Evolutionary conservation across 129 eudicot genomes (phyloP).

Genomic region (Artemisia annua): DNA sequence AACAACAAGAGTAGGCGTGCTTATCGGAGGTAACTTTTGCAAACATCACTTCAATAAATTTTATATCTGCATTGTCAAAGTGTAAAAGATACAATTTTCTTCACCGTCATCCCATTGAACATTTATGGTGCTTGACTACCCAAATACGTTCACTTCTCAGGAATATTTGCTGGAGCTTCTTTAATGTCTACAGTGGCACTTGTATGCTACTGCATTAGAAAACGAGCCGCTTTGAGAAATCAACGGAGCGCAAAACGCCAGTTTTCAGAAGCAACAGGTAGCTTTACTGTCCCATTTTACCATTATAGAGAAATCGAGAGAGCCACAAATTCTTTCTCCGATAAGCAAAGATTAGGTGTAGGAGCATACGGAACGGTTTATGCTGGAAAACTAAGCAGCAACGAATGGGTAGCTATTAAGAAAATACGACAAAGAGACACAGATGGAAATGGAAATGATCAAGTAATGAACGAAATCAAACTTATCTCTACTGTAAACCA

Average conservation of each 20-base stretch:
- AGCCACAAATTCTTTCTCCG: slow-evolving; percentile 77
- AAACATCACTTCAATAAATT: neutral
- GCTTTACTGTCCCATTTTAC: slow-evolving; percentile 57
- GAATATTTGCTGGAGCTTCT: slow-evolving; percentile 64
- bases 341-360: slow-evolving; percentile 77
- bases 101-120: neutral
- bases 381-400: slow-evolving; percentile 78
- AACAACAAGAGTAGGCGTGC: slow-evolving; percentile 55
- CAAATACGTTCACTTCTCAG: slow-evolving; percentile 32
- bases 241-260: slow-evolving; percentile 53
- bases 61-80: neutral
- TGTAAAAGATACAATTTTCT: neutral
- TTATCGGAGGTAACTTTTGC: slow-evolving; percentile 59
- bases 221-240: slow-evolving; percentile 46
- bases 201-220: slow-evolving; percentile 50
- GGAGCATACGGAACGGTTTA: slow-evolving; percentile 99
- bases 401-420: slow-evolving; percentile 89
- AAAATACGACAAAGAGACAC: slow-evolving; percentile 64
- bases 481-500: slow-evolving; percentile 94
- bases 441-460: slow-evolving; percentile 67
- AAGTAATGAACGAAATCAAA: slow-evolving; percentile 91
- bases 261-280: slow-evolving; percentile 69
- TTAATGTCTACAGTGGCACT: slow-evolving; percentile 48
- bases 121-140: neutral
- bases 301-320: slow-evolving; percentile 78